phyloP scores from a whole-genome alignment of 176 grass and related monocot genomes.

The Miscanthus lutarioriparius region DNA sequence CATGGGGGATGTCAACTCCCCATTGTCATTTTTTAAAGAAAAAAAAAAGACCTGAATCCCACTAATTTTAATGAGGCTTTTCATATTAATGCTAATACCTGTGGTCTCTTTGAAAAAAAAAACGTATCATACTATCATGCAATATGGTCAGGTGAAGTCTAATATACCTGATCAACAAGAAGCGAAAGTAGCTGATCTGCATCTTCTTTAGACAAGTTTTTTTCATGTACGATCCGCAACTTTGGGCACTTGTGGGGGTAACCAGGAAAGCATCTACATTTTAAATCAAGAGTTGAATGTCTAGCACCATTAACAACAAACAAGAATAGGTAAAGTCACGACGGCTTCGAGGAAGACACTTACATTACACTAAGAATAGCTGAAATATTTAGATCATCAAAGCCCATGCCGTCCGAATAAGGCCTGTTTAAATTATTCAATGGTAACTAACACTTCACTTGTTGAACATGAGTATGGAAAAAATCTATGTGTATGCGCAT shows the following conservation, averaged over 20 bases:
- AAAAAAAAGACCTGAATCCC: not conserved
- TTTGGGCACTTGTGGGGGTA: conserved; percentile 98
- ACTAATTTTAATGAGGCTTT: conserved; percentile 23
- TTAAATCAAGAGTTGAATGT: conserved; percentile 29
- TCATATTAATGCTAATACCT: not conserved
- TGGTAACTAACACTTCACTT: conserved; percentile 2
- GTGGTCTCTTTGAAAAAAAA: not conserved
- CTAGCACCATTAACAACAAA: conserved; percentile 27
- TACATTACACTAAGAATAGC: conserved; percentile 69
- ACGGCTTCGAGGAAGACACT: conserved; percentile 32
- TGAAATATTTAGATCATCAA: conserved; percentile 68
- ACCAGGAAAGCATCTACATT: conserved; percentile 78
- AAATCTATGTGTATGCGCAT: conserved; percentile 3
- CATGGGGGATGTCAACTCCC: not conserved
- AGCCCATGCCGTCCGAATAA: conserved; percentile 73
- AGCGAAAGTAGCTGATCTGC: conserved; percentile 65
- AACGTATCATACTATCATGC: not conserved
- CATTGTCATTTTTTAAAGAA: not conserved
- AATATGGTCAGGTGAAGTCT: not conserved
- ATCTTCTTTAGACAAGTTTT: conserved; percentile 74
- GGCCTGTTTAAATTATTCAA: conserved; percentile 57
- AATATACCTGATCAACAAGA: conserved; percentile 84
- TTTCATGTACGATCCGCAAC: conserved; percentile 68
- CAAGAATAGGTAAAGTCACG: not conserved
- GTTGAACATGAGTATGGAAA: conserved; percentile 9